Evolutionary conservation across 495 filamentous ascomycete genomes (phyloP).

Genomic region (Penicillium tannophilum): DNA sequence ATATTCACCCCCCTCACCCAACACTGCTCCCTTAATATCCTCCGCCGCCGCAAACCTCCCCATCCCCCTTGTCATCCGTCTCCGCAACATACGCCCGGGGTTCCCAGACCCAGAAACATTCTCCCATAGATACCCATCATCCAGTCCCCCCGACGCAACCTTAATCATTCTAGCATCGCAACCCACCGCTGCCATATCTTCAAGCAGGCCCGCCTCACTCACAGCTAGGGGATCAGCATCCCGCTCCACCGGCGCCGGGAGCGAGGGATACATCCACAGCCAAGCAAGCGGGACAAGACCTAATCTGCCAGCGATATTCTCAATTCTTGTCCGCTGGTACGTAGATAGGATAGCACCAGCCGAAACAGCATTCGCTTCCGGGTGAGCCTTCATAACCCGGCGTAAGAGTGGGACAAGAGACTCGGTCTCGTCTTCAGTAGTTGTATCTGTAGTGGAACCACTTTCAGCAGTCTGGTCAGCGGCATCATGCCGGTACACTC

Average conservation of each 20-base stretch:
- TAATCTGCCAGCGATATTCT: constrained; percentile 79
- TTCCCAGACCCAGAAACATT: constrained; percentile 58
- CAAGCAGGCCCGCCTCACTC: constrained; percentile 56
- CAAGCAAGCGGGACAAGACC: constrained; percentile 79
- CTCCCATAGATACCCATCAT: constrained; percentile 79
- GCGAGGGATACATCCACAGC: constrained; percentile 86
- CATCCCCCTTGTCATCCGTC: constrained; percentile 62
- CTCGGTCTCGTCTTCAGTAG: constrained; percentile 77
- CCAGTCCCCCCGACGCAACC: constrained; percentile 86
- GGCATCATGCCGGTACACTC: constrained; percentile 30
- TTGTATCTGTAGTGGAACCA: not conserved
- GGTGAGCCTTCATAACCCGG: constrained; percentile 63
- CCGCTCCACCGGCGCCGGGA: constrained; percentile 50
- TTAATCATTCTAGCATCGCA: constrained; percentile 90
- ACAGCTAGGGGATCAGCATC: constrained; percentile 29
- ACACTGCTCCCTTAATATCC: constrained; percentile 61
- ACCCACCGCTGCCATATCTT: constrained; percentile 76
- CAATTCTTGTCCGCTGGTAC: constrained; percentile 92
- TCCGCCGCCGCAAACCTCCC: constrained; percentile 62
- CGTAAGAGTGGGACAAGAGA: constrained; percentile 72
- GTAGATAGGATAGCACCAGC: constrained; percentile 91
- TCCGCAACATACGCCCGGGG: constrained; percentile 47
- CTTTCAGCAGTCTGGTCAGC: constrained; percentile 20
- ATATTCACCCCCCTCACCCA: constrained; percentile 96
- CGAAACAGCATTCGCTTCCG: constrained; percentile 78